Evolutionary conservation across 306 rosid species (phyloP).

Genomic region (Myrica gale): DNA sequence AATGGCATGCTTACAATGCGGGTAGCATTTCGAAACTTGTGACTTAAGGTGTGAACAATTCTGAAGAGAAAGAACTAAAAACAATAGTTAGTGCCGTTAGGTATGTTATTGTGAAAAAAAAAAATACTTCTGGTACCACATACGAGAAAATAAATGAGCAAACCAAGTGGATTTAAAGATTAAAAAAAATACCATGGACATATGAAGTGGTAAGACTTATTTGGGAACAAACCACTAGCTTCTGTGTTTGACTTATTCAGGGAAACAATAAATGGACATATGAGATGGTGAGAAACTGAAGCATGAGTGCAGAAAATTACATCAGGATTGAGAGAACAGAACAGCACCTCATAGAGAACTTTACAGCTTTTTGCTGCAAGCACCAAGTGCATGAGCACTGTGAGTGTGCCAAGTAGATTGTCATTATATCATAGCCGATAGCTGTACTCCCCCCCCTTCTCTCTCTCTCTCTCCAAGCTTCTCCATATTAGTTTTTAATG

Average conservation of each 20-base stretch:
- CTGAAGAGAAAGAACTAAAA: slow-evolving; percentile 47
- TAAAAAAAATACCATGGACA: slow-evolving; percentile 8
- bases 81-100: slow-evolving; percentile 7
- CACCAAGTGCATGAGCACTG: neutral
- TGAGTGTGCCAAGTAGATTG: neutral
- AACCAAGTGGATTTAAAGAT: slow-evolving; percentile 18
- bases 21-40: slow-evolving; percentile 86
- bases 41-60: slow-evolving; percentile 85
- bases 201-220: neutral
- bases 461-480: neutral
- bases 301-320: slow-evolving; percentile 2
- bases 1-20: slow-evolving; percentile 55
- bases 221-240: slow-evolving; percentile 1
- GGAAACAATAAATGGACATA: neutral
- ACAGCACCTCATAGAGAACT: neutral
- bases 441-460: too few relatives aligned
- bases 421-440: neutral
- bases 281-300: neutral
- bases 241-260: neutral
- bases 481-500: neutral
- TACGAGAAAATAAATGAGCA: slow-evolving; percentile 14
- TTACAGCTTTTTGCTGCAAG: neutral
- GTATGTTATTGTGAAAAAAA: neutral
- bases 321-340: neutral
- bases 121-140: too few relatives aligned